Percentiles rank a stretch among this genome's conserved stretches.
Evolutionary conservation across 768 basidiomycete genomes (phyloP).

Genomic region (Sistotremastrum niveocremeum): DNA sequence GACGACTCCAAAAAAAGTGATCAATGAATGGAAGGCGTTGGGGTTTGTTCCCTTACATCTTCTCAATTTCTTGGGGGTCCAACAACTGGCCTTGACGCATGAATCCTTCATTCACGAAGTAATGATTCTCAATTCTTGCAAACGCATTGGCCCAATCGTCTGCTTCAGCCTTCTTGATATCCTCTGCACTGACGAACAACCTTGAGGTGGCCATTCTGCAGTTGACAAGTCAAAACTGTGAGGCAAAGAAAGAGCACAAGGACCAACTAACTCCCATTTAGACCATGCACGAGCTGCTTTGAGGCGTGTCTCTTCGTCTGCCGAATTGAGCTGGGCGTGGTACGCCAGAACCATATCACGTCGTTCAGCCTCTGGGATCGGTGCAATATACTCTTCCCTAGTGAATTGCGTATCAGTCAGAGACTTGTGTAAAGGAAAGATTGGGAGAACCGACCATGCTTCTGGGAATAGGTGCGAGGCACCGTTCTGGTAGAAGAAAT

Average conservation of each 20-base stretch:
- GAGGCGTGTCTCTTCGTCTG: slow-evolving; percentile 50
- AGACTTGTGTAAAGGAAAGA: not conserved
- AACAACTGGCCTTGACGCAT: slow-evolving; percentile 82
- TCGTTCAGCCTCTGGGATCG: slow-evolving; percentile 72
- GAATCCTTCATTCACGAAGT: slow-evolving; percentile 80
- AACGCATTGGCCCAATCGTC: slow-evolving; percentile 79
- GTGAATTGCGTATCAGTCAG: not conserved
- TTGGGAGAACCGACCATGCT: slow-evolving; percentile 48
- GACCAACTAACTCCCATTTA: slow-evolving; percentile 68
- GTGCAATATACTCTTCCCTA: slow-evolving; percentile 75
- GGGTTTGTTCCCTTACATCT: slow-evolving; percentile 43
- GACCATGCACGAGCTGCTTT: slow-evolving; percentile 76
- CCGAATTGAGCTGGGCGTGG: slow-evolving; percentile 61
- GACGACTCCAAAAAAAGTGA: slow-evolving; percentile 41
- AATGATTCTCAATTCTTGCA: slow-evolving; percentile 83
- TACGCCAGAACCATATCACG: slow-evolving; percentile 75
- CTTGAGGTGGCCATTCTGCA: slow-evolving; percentile 72
- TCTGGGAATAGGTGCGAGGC: slow-evolving; percentile 74
- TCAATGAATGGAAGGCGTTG: not conserved
- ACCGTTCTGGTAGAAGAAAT: slow-evolving; percentile 89
- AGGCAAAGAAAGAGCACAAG: too few relatives aligned
- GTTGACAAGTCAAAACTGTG: too few relatives aligned
- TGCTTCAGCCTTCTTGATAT: slow-evolving; percentile 53
- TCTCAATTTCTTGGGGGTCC: slow-evolving; percentile 71
- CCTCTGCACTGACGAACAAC: slow-evolving; percentile 52